phyloP scores from a whole-genome alignment of 371 early-diverging fungal species.

The Lichtheimia ramosa region DNA sequence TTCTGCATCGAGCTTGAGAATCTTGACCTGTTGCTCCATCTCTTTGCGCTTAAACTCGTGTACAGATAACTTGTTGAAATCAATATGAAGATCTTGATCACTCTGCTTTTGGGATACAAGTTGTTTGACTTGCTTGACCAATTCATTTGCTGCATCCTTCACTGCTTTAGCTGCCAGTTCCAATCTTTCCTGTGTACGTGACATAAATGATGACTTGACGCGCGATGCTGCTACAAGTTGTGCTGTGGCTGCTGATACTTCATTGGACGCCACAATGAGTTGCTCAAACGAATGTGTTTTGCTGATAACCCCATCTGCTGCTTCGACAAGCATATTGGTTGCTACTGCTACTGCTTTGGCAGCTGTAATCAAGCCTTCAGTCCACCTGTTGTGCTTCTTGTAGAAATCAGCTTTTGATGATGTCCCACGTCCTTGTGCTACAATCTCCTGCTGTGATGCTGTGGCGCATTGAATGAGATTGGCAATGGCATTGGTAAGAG shows the following conservation, averaged over 20 bases:
- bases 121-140: conserved; percentile 92
- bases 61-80: conserved; percentile 76
- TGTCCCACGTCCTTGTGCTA: conserved; percentile 87
- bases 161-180: conserved; percentile 94
- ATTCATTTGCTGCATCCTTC: conserved; percentile 84
- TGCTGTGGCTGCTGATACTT: conserved; percentile 94
- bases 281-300: conserved; percentile 92
- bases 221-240: conserved; percentile 97
- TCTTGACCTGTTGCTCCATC: conserved; percentile 97
- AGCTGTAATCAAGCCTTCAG: conserved; percentile 96
- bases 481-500: conserved; percentile 92
- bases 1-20: conserved; percentile 92
- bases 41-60: conserved; percentile 94
- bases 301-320: conserved; percentile 93
- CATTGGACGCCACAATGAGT: conserved; percentile 93
- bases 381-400: conserved; percentile 99
- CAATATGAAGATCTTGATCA: conserved; percentile 53
- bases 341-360: conserved; percentile 94
- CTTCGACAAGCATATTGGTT: conserved; percentile 89
- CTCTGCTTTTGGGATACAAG: conserved; percentile 71
- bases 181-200: conserved; percentile 87
- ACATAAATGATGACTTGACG: conserved; percentile 90
- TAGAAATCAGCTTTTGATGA: conserved; percentile 91
- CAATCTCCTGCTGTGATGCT: conserved; percentile 95
- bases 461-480: conserved; percentile 94